These are phyloP conservation scores for Alternaria novae-zelandiae DNA, from an alignment of 2,329 filamentous ascomycete genomes.

Conservation along the genomic window DNA sequence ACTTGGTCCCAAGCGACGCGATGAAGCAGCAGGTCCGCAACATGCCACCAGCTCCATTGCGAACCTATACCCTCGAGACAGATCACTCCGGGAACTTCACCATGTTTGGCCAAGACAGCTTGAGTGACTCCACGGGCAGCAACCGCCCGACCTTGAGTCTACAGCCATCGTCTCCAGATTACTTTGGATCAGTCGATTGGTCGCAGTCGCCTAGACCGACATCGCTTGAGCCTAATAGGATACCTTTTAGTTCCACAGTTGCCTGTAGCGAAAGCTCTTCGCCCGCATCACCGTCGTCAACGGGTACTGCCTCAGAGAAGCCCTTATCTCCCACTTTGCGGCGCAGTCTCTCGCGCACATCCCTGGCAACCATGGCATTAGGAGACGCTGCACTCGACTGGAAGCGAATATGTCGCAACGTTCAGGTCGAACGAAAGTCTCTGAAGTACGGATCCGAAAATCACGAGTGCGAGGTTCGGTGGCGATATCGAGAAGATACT, in stretches of 20 bases:
- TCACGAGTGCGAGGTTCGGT: conserved; percentile 34
- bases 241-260: conserved; percentile 28
- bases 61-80: conserved; percentile 37
- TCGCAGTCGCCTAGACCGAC: conserved; percentile 13
- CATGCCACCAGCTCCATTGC: conserved; percentile 31
- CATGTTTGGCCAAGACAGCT: conserved; percentile 12
- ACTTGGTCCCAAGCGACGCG: conserved; percentile 38
- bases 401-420: conserved; percentile 36
- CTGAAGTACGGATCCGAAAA: conserved; percentile 14
- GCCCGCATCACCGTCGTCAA: conserved; percentile 12
- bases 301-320: conserved; percentile 30
- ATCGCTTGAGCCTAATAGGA: conserved; percentile 5
- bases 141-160: conserved; percentile 17
- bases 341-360: conserved; percentile 24
- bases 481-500: conserved; percentile 37
- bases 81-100: conserved; percentile 28
- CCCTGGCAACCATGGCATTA: conserved; percentile 31
- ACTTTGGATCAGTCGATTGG: conserved; percentile 26
- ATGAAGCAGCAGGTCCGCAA: conserved; percentile 33
- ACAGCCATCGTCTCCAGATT: conserved; percentile 17
- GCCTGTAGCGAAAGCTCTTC: conserved; percentile 24
- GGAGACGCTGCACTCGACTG: conserved; percentile 38
- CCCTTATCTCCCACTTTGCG: conserved; percentile 17
- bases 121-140: conserved; percentile 21
- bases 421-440: conserved; percentile 34